These are phyloP conservation scores for Pichia membranifaciens DNA, from an alignment of 805 yeast species.

Conservation along the genomic window DNA sequence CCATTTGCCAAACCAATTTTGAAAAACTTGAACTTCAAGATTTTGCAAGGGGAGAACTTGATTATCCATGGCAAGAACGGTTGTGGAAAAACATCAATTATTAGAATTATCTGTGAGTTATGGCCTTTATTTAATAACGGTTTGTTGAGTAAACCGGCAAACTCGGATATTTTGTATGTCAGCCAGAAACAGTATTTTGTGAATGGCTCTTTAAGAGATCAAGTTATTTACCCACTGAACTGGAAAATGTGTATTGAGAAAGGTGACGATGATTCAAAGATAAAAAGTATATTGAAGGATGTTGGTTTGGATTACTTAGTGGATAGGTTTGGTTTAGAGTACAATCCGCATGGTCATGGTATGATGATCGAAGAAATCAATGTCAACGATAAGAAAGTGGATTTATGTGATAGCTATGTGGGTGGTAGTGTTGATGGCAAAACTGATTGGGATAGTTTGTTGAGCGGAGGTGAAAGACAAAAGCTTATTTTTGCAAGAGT, in stretches of 20 bases:
- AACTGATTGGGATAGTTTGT: constrained; percentile 70
- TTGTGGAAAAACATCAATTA: constrained; percentile 82
- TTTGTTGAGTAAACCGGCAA: constrained; percentile 68
- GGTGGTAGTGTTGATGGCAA: constrained; percentile 25
- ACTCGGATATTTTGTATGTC: constrained; percentile 63
- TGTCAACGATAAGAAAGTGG: constrained; percentile 22
- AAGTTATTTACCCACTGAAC: constrained; percentile 79
- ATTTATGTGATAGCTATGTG: constrained; percentile 24
- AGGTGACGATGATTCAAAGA: constrained; percentile 65
- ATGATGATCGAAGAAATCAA: constrained; percentile 22
- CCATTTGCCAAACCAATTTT: constrained; percentile 54
- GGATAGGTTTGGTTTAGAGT: constrained; percentile 54
- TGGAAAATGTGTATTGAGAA: constrained; percentile 68
- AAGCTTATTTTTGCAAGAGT: constrained; percentile 84
- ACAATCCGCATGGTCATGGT: constrained; percentile 28
- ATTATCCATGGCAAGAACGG: constrained; percentile 85
- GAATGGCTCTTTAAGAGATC: constrained; percentile 81
- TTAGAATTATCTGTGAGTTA: constrained; percentile 76
- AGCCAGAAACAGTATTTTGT: constrained; percentile 86
- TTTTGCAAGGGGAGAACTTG: constrained; percentile 59
- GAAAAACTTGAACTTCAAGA: constrained; percentile 55
- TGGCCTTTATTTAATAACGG: constrained; percentile 86
- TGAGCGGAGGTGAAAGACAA: constrained; percentile 96
- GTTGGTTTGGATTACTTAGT: constrained; percentile 79
- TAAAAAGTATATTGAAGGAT: constrained; percentile 60